Evolutionary conservation across 805 yeast genomes (phyloP).

Genomic region (Saccharomycopsis babjevae): DNA sequence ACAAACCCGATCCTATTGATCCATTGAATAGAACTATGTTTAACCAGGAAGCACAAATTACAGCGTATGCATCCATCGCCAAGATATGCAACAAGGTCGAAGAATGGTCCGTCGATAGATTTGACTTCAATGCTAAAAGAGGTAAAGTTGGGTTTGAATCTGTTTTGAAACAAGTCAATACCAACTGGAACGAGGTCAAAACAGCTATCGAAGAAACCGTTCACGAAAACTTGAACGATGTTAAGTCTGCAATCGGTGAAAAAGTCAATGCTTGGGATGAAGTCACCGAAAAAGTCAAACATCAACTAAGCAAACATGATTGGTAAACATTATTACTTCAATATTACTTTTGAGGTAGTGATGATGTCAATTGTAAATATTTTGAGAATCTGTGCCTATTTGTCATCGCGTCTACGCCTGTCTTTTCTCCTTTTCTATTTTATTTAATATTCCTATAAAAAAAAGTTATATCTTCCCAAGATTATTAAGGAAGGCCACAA

Average conservation of each 20-base stretch:
- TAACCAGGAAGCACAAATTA: constrained; percentile 76
- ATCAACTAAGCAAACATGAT: constrained; percentile 2
- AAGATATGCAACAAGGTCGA: constrained; percentile 74
- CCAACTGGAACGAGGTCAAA: constrained; percentile 14
- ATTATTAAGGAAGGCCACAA: no score
- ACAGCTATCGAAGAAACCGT: constrained; percentile 3
- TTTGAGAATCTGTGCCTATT: no score
- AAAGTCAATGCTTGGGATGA: constrained; percentile 12
- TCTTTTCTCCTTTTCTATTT: background rate
- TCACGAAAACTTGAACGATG: constrained; percentile 1
- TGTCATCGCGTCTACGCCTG: no score
- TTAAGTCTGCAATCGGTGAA: constrained; percentile 1
- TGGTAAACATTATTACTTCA: background rate
- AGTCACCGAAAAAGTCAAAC: constrained; percentile 16
- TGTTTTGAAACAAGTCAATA: constrained; percentile 40
- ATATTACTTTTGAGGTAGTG: no score
- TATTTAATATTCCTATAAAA: background rate
- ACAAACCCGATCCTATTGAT: constrained; percentile 53
- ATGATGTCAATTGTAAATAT: no score
- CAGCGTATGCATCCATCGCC: constrained; percentile 67
- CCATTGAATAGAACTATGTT: constrained; percentile 49
- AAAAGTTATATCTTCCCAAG: background rate
- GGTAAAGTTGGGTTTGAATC: constrained; percentile 82
- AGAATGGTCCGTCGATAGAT: constrained; percentile 85
- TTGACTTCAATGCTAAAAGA: constrained; percentile 72